Conservation (phyloP, 1,139 yeast genomes). For the Yarrowia galli region DNA sequence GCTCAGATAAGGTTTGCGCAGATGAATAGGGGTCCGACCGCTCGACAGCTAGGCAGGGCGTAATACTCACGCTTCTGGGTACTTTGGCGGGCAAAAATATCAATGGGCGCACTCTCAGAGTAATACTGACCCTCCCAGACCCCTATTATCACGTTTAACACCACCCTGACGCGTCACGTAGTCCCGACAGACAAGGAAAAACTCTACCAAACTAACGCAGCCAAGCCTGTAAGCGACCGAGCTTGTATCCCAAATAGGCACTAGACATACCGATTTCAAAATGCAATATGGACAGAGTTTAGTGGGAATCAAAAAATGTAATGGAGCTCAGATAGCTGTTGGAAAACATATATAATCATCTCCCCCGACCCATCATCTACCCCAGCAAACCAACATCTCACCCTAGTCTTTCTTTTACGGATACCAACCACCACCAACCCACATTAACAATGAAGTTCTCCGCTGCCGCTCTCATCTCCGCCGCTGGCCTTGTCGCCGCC, state of each 20-base stretch:
- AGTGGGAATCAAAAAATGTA: not conserved
- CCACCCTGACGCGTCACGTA: constrained; percentile 19
- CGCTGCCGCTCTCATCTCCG: constrained; percentile 36
- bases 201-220: constrained; percentile 26
- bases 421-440: constrained; percentile 14
- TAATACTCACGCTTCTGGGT: not conserved
- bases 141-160: not conserved
- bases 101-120: not conserved
- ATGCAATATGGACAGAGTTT: constrained; percentile 4
- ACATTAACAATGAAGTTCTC: constrained; percentile 38
- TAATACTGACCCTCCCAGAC: not conserved
- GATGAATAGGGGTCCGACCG: constrained; percentile 22
- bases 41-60: not conserved
- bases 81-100: not conserved
- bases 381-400: constrained; percentile 21
- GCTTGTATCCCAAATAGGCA: constrained; percentile 26
- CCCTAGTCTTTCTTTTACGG: constrained; percentile 39
- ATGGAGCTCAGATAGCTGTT: not conserved
- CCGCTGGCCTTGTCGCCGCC: constrained; percentile 36
- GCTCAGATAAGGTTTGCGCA: constrained; percentile 11
- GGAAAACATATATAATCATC: constrained; percentile 31
- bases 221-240: constrained; percentile 36
- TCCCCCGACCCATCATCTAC: not conserved
- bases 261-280: constrained; percentile 33
- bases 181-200: constrained; percentile 14